These are phyloP conservation scores for Pyrus betulifolia DNA, from an alignment of 306 rosid genomes.

Conservation along the genomic window DNA sequence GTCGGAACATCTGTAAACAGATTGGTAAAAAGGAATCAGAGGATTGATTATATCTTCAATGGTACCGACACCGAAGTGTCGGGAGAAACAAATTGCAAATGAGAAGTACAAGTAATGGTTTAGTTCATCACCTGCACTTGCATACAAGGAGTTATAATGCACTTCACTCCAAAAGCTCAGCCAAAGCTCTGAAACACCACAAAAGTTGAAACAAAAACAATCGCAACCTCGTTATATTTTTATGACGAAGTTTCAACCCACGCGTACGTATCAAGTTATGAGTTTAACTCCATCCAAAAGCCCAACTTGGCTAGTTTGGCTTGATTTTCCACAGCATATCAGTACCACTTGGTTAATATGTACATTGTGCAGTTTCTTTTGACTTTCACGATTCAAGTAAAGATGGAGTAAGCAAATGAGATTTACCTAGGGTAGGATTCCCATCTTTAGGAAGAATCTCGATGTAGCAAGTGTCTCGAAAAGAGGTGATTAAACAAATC, in stretches of 20 bases:
- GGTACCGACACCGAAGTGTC: background rate
- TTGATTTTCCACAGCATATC: background rate
- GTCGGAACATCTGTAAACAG: conserved; percentile 76
- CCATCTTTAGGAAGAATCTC: conserved; percentile 89
- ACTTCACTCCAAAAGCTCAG: conserved; percentile 99
- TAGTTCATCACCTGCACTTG: conserved; percentile 54
- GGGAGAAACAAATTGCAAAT: background rate
- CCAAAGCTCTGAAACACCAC: conserved; percentile 60
- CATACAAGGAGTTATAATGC: conserved; percentile 82
- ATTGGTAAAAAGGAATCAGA: background rate
- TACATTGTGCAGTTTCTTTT: background rate
- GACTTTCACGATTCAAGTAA: background rate
- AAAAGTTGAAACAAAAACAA: background rate
- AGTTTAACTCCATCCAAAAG: background rate
- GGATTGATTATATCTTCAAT: conserved; percentile 3
- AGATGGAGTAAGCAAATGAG: conserved; percentile 7
- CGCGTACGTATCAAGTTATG: background rate
- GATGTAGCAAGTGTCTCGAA: conserved; percentile 77
- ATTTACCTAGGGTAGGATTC: conserved; percentile 55
- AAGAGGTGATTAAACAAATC: conserved; percentile 84
- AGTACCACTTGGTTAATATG: background rate
- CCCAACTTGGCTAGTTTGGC: background rate
- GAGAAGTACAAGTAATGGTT: background rate
- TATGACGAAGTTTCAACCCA: background rate
- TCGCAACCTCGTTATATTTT: background rate